Base-by-base conservation (phyloP, 306 rosid species). In the Quercus mongolica region DNA sequence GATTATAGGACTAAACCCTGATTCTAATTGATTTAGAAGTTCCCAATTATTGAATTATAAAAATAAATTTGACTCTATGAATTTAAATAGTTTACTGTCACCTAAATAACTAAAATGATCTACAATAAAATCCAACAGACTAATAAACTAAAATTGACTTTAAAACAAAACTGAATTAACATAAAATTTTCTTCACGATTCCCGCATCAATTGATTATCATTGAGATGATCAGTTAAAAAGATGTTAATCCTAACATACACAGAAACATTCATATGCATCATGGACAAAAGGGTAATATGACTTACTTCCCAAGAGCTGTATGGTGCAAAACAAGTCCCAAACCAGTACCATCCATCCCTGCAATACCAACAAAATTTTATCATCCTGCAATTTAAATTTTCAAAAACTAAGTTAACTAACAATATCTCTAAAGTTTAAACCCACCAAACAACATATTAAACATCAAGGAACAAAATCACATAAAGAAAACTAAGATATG, bases 301-400 rank as follows among this genome's bases (percentile, higher is more conserved):
- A 90, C 94, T 80, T 89, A 92, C 98, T 88, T 92, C 77, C 94
- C 97, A 80, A 95, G 98, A 83, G 99, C 97, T 88, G 90, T 87
- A 86, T 92, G 97, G 74, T 92, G 98, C 91, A 95, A 74, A 85
- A 81, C 75, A 72, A 95, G 98, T 33, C 98, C 99, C 77, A 88
- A 82, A 68, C 99, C 99, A 71, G 97, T 95, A 67, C 99, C 95
- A 85, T 92, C 99, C 77, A 91, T 41, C 77, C 98, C 99, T 92
- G 92, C 79, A 86, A 73, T 57, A 44, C 56, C 78, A 80, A 83
- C 77, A 52, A 41, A 72, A 31, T 51, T 33, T 17, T 62, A 78
- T 35, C 76, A 55, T 4, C 52, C 65, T 76, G 78, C 71, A 57
- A 51, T 69, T 56, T 67, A 55, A 20, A 74, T 57, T 30, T 20